phyloP scores from a whole-genome alignment of 2,329 filamentous ascomycete genomes.

The Ceratocystis cubensis region DNA sequence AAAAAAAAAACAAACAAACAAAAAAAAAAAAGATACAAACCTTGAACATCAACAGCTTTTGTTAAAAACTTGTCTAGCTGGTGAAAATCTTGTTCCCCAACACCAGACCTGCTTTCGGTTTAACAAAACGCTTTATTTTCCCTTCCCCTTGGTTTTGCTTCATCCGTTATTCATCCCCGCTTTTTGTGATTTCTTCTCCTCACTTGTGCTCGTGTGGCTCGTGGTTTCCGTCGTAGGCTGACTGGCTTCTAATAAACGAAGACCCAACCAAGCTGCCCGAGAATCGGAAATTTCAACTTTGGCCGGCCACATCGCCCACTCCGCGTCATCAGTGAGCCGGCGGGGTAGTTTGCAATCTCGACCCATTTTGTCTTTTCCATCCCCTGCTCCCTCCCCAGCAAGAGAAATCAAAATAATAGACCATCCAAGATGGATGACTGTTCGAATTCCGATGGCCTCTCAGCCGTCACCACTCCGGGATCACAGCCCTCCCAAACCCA shows the following conservation, averaged over 20 bases:
- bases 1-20: background rate
- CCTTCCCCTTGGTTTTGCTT: background rate
- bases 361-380: background rate
- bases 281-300: background rate
- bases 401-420: background rate
- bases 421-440: constrained; percentile 15
- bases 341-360: background rate
- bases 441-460: constrained; percentile 3
- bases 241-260: background rate
- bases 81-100: background rate
- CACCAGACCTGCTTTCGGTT: background rate
- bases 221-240: constrained; percentile 3
- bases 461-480: background rate
- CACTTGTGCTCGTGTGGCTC: background rate
- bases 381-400: background rate
- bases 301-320: background rate
- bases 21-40: background rate
- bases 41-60: constrained; percentile 5
- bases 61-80: background rate
- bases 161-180: background rate
- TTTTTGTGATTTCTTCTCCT: constrained; percentile 10
- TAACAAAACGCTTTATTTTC: background rate
- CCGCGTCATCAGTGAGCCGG: background rate
- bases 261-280: background rate
- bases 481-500: constrained; percentile 3